A percentile compares a stretch with the other conserved stretches of the same genome.
Conservation (phyloP, 768 basidiomycete species). For the Ramaria rubella region DNA sequence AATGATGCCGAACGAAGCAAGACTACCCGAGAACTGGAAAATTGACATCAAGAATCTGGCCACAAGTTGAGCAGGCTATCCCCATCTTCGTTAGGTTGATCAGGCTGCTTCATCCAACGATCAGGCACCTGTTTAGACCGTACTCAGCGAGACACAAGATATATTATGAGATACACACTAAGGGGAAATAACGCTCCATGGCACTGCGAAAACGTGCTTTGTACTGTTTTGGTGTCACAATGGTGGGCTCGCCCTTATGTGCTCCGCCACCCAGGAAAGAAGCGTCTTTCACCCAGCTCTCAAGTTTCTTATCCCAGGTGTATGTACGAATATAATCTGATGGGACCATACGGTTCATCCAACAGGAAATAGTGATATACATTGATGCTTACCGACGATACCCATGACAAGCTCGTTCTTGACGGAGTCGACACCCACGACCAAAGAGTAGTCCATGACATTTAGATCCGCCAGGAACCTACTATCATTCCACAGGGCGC, state of each 20-base stretch:
- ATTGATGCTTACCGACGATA: conserved; percentile 73
- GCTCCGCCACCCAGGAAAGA: conserved; percentile 75
- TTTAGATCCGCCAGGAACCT: conserved; percentile 91
- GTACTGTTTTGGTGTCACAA: conserved; percentile 94
- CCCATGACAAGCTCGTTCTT: conserved; percentile 92
- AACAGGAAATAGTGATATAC: background rate
- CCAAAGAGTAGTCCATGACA: conserved; percentile 96
- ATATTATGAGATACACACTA: conserved; percentile 42
- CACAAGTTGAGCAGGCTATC: conserved; percentile 32
- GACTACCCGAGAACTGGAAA: background rate
- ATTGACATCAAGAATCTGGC: conserved; percentile 30
- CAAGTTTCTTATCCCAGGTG: conserved; percentile 97
- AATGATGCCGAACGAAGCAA: too few relatives aligned
- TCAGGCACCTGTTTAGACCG: conserved; percentile 59
- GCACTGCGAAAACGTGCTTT: conserved; percentile 78
- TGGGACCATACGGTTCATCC: too few relatives aligned
- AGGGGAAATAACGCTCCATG: conserved; percentile 85
- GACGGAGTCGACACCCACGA: conserved; percentile 88
- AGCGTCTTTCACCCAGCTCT: conserved; percentile 97
- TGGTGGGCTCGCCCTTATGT: conserved; percentile 87
- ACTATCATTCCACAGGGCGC: conserved; percentile 91
- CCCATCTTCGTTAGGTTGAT: conserved; percentile 63
- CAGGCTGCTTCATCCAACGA: conserved; percentile 88
- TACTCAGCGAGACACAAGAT: conserved; percentile 6
- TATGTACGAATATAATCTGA: conserved; percentile 92